Evolutionary conservation across 2,329 filamentous ascomycete genomes (phyloP).

Genomic region (Epicoccum nigrum): DNA sequence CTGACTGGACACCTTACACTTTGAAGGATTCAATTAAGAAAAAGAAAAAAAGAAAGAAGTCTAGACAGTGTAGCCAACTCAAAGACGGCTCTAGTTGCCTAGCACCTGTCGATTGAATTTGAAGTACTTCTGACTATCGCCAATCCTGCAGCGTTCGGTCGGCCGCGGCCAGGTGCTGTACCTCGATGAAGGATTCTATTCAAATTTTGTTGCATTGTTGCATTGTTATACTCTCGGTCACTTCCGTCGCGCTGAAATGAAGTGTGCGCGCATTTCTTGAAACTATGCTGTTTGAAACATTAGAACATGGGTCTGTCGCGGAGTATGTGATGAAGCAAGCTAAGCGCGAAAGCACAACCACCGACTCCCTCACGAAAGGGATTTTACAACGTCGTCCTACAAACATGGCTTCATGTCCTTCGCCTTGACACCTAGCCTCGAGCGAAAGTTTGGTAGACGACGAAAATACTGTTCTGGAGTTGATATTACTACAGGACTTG

Average conservation of each 20-base stretch:
- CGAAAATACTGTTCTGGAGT: not conserved
- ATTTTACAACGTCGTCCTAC: constrained; percentile 10
- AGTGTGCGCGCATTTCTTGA: constrained; percentile 8
- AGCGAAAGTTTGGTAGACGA: not conserved
- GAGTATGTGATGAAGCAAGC: constrained; percentile 8
- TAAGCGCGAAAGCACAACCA: constrained; percentile 17
- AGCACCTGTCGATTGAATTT: no score
- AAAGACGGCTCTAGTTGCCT: no score
- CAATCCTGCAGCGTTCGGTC: no score
- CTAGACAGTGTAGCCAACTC: no score
- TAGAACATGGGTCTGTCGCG: constrained; percentile 7
- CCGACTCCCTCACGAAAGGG: constrained; percentile 1
- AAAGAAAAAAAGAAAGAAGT: no score
- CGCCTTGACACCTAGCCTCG: constrained; percentile 9
- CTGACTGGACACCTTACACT: no score
- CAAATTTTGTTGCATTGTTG: not conserved
- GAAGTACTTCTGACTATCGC: no score
- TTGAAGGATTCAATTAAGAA: no score
- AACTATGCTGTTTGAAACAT: constrained; percentile 14
- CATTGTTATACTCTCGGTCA: not conserved
- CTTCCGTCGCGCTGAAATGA: not conserved
- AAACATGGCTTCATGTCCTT: constrained; percentile 13
- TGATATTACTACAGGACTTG: not conserved
- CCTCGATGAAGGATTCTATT: no score
- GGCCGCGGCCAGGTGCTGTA: no score